Conservation (phyloP, 78 protist species). For the Dictyostelium citrinum region DNA sequence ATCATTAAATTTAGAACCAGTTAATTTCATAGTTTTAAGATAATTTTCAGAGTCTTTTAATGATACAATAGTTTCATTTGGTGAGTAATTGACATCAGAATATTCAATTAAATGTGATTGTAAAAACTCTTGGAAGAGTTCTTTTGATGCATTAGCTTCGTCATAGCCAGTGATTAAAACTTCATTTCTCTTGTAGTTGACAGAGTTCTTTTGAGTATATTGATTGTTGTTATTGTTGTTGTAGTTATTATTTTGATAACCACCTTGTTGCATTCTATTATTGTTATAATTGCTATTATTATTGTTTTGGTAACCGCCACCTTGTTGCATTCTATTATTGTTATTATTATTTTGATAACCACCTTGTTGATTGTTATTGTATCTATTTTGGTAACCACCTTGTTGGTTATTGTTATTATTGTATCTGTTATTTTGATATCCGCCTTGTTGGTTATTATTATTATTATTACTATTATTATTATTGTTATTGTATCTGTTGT, state of each 20-base stretch:
- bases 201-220: not conserved
- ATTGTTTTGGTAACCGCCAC: not conserved
- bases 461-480: not conserved
- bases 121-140: not conserved
- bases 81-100: not conserved
- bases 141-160: not conserved
- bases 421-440: conserved; percentile 18
- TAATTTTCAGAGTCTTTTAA: conserved; percentile 16
- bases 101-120: not conserved
- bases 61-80: conserved; percentile 11
- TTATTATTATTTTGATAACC: not conserved
- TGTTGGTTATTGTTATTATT: conserved; percentile 12
- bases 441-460: conserved; percentile 14
- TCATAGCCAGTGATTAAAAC: conserved; percentile 17
- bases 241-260: not conserved
- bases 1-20: not conserved
- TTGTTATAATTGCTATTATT: not conserved
- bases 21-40: not conserved
- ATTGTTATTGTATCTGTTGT: not conserved
- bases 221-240: not conserved
- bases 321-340: conserved; percentile 5
- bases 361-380: not conserved
- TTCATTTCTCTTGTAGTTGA: conserved; percentile 17
- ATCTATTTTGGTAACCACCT: conserved; percentile 29
- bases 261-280: conserved; percentile 15